Evolutionary conservation across 1,284 basidiomycete genomes (phyloP).

Genomic region (Rugosomyces carneus): DNA sequence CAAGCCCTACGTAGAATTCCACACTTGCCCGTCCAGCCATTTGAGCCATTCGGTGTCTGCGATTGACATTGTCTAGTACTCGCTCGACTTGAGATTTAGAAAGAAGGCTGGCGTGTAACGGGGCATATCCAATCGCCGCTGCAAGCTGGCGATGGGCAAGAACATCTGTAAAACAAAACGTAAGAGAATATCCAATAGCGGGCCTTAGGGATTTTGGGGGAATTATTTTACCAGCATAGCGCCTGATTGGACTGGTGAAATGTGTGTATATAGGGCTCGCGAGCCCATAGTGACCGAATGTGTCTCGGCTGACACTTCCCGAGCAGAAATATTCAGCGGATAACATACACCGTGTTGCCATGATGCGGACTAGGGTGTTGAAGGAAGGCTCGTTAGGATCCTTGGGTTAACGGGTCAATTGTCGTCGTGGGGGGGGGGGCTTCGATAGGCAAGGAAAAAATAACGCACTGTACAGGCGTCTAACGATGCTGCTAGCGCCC

Average conservation of each 20-base stretch:
- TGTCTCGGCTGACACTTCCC: conserved; percentile 87
- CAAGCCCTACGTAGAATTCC: conserved; percentile 95
- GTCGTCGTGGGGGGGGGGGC: too few species aligned
- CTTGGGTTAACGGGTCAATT: too few species aligned
- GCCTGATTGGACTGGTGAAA: conserved; percentile 92
- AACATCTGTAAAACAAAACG: conserved; percentile 55
- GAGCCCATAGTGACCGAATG: conserved; percentile 95
- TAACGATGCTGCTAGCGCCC: conserved; percentile 84
- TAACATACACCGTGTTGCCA: conserved; percentile 98
- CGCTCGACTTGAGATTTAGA: conserved; percentile 89
- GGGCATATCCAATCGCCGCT: conserved; percentile 81
- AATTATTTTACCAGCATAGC: conserved; percentile 77
- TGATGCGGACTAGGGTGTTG: conserved; percentile 97
- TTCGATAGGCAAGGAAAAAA: conserved; percentile 3
- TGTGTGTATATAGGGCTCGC: conserved; percentile 98
- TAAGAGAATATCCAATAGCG: too few species aligned
- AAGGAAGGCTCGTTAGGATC: conserved; percentile 82
- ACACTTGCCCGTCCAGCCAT: conserved; percentile 95
- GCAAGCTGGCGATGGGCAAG: conserved; percentile 92
- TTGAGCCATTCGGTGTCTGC: conserved; percentile 92
- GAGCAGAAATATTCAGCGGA: conserved; percentile 98
- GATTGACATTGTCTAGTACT: conserved; percentile 84
- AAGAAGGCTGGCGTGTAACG: conserved; percentile 84
- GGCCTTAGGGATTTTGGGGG: too few species aligned
- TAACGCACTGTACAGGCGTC: conserved; percentile 81